Evolutionary conservation across 2,329 filamentous ascomycete species (phyloP), one percentile per base, ranked within the genome.

Genomic region (Venturiaceae sp.): DNA sequence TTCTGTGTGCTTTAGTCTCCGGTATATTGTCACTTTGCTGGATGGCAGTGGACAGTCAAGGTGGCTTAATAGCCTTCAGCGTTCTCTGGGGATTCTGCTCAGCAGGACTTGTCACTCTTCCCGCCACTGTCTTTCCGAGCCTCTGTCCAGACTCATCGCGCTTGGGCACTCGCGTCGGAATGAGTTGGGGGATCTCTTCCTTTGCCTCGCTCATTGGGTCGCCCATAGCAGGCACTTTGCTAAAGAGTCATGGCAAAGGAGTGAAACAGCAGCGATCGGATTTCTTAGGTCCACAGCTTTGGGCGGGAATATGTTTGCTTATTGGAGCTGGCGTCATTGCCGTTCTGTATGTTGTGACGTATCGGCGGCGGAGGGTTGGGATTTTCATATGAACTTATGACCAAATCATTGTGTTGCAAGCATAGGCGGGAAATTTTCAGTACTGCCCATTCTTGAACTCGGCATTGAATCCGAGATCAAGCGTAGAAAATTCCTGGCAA

Each of bases 31-130:
- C 65, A 5, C 52, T 72, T 6, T 60, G 58, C 26, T 72, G 69
- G 70, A 68, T 72, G 8, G 63, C 62, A 1, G 69, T 72, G 44
- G 63, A 66, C 8, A 65, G 59, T 21, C 63, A 68, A 52, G 59
- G 62, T 8, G 60, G 61, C 0, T 67, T 71, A 34, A 69, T 71
- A 53, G 68, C 64, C 1, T 72, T 71, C 50, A 68, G 66, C 55
- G 62, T 72, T 14, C 55, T 72, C 4, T 72, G 69, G 69, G 70
- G 69, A 0, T 72, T 72, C 60, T 66, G 70, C 56, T 72, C 70
- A 0, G 69, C 69, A 0, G 69, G 64, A n/a, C 63, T 72, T 1
- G 69, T 72, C 8, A 72, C 70, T 0, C 63, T 72, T 0, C 70
- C 70, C 0, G 69, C 69, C 0, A 66, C 70, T 7, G 68, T 68